Evolutionary conservation across 2,329 filamentous ascomycete species (phyloP), one percentile per base, ranked within the genome.

Genomic region (Aspergillus sp.): DNA sequence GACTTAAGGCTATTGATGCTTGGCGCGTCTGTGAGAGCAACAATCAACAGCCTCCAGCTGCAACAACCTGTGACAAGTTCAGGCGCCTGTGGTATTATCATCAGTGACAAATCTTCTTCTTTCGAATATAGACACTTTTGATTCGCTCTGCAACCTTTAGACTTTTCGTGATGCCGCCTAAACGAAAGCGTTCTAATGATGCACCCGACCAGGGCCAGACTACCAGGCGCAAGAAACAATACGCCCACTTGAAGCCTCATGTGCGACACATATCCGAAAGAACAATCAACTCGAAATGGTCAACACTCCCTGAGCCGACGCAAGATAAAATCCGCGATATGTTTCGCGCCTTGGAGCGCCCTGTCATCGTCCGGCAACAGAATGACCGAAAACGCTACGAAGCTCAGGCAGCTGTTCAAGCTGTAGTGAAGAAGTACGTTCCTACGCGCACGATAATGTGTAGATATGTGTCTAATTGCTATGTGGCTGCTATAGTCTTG

Each of bases 281-380:
- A 47, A 76, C 74, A 8, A 77, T 79, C 64, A 76, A 76, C 50
- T 71, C 74, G 39, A 78, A 78, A 72, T 79, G 77, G 77, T 70
- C 72, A 12, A 75, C 77, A 5, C 69, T 79, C 2, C 73, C 76
- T 1, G 74, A 76, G 30, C 67, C 74, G 2, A 71, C 71, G 3
- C 77, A 78, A 62, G 75, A 75, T 39, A 77, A 74, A 52, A 68
- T 79, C 45, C 69, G 71, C 36, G 74, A 74, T 39, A 70, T 79
- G 60, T 76, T 79, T 48, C 69, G 69, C 26, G 67, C 73, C 12
- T 62, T 78, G 11, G 76, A 78, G 56, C 68, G 76, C 11, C 75
- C 75, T 32, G 75, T 77, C n/a, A 76, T 78, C 18, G 70, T 74
- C 41, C 70, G 73, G 17, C 73, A 77, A 18, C 70, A 71, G 47